A percentile compares a stretch with the other conserved stretches of the same genome.
Evolutionary conservation across 139 green algal genomes (phyloP).

Genomic region (Diplosphaera chodatii): DNA sequence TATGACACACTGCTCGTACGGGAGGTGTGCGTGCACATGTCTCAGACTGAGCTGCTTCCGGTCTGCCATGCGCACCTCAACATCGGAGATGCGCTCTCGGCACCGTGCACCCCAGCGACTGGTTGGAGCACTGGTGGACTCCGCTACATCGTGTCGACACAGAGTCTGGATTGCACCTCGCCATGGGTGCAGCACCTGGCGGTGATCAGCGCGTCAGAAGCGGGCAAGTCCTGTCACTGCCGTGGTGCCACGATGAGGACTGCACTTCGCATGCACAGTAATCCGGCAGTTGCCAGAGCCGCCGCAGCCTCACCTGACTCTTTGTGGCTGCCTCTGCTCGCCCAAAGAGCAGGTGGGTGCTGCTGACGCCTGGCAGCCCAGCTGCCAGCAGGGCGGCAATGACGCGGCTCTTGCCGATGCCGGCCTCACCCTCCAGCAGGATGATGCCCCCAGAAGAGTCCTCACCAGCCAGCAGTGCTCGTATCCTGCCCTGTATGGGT

Average conservation of each 20-base stretch:
- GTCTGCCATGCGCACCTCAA: not conserved
- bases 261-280: too few relatives aligned
- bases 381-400: constrained; percentile 52
- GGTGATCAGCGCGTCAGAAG: too few relatives aligned
- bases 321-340: constrained; percentile 44
- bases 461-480: too few relatives aligned
- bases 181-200: constrained; percentile 54
- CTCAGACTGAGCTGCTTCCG: too few relatives aligned
- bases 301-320: constrained; percentile 45
- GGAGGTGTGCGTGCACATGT: too few relatives aligned
- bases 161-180: constrained; percentile 45
- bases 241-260: too few relatives aligned
- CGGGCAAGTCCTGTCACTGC: too few relatives aligned
- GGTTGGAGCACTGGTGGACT: constrained; percentile 1
- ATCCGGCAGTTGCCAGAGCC: too few relatives aligned
- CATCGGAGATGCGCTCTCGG: constrained; percentile 10
- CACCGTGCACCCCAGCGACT: constrained; percentile 18
- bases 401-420: constrained; percentile 67
- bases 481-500: not conserved
- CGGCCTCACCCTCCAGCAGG: constrained; percentile 59
- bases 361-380: constrained; percentile 33
- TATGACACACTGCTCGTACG: too few relatives aligned
- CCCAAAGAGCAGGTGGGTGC: constrained; percentile 39
- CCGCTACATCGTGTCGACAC: constrained; percentile 29
- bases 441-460: constrained; percentile 48